phyloP scores from a whole-genome alignment of 192 early-diverging fungal species.

The Linnemannia hyalina region DNA sequence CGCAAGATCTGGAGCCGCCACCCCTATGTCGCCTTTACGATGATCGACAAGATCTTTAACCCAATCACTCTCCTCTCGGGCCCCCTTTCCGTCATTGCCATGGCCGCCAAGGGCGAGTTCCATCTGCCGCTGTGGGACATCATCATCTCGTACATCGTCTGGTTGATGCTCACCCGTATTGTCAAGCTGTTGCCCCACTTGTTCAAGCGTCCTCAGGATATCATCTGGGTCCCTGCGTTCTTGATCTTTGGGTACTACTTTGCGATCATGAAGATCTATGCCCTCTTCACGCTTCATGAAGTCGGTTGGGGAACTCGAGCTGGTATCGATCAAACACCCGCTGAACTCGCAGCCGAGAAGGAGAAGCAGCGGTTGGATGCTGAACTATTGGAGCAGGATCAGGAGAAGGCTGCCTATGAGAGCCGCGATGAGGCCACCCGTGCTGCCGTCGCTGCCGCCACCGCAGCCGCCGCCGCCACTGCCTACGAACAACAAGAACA shows the following conservation, averaged over 20 bases:
- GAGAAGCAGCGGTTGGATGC: slow-evolving; percentile 37
- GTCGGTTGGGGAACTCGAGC: slow-evolving; percentile 79
- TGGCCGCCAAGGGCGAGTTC: slow-evolving; percentile 59
- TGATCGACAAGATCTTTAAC: slow-evolving; percentile 84
- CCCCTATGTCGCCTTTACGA: slow-evolving; percentile 80
- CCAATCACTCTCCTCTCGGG: slow-evolving; percentile 80
- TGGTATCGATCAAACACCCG: slow-evolving; percentile 62
- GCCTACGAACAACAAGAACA: slow-evolving; percentile 28
- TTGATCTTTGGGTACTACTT: slow-evolving; percentile 80
- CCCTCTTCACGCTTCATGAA: slow-evolving; percentile 77
- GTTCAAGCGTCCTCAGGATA: slow-evolving; percentile 73
- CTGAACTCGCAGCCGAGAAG: slow-evolving; percentile 56
- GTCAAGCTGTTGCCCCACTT: slow-evolving; percentile 79
- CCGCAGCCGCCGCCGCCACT: slow-evolving; percentile 34
- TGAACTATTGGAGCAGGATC: slow-evolving; percentile 28
- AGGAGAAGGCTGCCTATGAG: slow-evolving; percentile 30
- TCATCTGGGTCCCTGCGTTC: slow-evolving; percentile 73
- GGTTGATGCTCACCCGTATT: slow-evolving; percentile 74
- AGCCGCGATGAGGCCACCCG: slow-evolving; percentile 8
- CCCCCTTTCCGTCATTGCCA: slow-evolving; percentile 68
- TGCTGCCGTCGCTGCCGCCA: slow-evolving; percentile 39
- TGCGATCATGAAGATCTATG: slow-evolving; percentile 78
- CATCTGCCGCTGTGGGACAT: slow-evolving; percentile 73
- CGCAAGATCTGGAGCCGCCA: slow-evolving; percentile 75
- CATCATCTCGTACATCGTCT: slow-evolving; percentile 69